Conservation (phyloP, 495 filamentous ascomycete species). For the Letharia columbiana region DNA sequence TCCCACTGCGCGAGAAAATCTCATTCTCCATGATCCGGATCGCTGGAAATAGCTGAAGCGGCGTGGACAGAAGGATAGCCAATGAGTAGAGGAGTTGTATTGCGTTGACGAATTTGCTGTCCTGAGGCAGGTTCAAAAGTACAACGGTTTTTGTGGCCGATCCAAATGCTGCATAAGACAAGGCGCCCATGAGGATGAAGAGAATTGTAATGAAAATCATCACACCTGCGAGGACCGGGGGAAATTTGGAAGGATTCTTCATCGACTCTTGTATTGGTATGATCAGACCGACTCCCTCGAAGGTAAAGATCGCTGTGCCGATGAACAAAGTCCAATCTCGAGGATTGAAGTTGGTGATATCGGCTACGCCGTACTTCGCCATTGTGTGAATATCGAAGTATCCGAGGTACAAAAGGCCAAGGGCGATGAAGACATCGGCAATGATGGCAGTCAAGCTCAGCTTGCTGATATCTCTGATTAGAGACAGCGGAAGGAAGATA, state of each 20-base stretch:
- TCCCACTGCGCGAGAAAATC: constrained; percentile 74
- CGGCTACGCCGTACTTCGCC: constrained; percentile 63
- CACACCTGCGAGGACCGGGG: constrained; percentile 70
- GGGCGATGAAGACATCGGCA: constrained; percentile 86
- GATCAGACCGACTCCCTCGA: constrained; percentile 96
- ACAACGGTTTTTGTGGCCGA: constrained; percentile 92
- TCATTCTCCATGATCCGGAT: constrained; percentile 68
- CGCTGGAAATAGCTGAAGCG: constrained; percentile 92
- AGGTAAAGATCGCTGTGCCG: constrained; percentile 97
- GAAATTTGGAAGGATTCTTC: constrained; percentile 80
- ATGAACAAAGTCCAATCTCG: constrained; percentile 93
- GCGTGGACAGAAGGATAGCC: constrained; percentile 87
- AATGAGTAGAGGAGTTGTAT: constrained; percentile 94
- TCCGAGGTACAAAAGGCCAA: constrained; percentile 88
- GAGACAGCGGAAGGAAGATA: constrained; percentile 83
- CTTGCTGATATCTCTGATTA: constrained; percentile 93
- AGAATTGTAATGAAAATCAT: constrained; percentile 92
- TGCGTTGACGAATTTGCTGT: constrained; percentile 88
- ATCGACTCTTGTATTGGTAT: constrained; percentile 98
- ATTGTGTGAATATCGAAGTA: constrained; percentile 89
- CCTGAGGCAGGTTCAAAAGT: constrained; percentile 90
- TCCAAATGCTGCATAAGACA: constrained; percentile 94
- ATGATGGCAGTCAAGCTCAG: constrained; percentile 82
- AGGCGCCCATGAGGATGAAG: constrained; percentile 81
- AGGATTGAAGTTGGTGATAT: constrained; percentile 79